Evolutionary conservation across 2,329 filamentous ascomycete genomes (phyloP), one percentile per base, ranked within the genome.

Genomic region (Fusarium paranaense): DNA sequence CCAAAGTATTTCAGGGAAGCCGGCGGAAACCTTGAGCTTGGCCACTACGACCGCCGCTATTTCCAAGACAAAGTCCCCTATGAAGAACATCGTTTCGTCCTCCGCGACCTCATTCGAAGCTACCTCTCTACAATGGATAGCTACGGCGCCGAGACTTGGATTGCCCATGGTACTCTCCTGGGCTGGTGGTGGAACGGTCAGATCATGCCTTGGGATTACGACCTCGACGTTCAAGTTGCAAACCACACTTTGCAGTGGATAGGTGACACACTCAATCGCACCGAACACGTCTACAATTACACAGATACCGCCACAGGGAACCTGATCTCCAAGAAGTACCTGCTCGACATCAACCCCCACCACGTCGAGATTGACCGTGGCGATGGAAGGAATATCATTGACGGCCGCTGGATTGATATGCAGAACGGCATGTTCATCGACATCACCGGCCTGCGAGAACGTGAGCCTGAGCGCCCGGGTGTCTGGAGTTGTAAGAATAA

Each of bases 181-280:
- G 94, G 94, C 14, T 97, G 94, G 94, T 97, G 93, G 93, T 97
- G 94, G 94, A 96, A 95, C 80, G 88, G 86, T 47, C 84, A 90
- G 83, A 91, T 94, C 79, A 90, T 95, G 84, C 93, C 94, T 1
- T 95, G 94, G 94, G 94, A 97, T 82, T 93, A 91, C 85, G 94
- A 97, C 81, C 86, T 97, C 54, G 94, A 97, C 82, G 93, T 94
- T 0, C 94, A 97, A 83, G 91, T 97, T 32, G 90, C 91, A 20
- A 89, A 88, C 64, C 84, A 86, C 35, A 95, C 94, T 1, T 86
- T 97, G 54, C 82, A 85, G 38, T 90, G 90, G 81, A 85, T 97
- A 30, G 93, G 87, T 35, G 83, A 90, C 66, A 85, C 90, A 71
- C 87, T 91, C 81, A 97, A 97, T 83, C 88, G 90, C 75, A 95